phyloP scores from a whole-genome alignment of 208 protist species.

The Leishmania braziliensis region DNA sequence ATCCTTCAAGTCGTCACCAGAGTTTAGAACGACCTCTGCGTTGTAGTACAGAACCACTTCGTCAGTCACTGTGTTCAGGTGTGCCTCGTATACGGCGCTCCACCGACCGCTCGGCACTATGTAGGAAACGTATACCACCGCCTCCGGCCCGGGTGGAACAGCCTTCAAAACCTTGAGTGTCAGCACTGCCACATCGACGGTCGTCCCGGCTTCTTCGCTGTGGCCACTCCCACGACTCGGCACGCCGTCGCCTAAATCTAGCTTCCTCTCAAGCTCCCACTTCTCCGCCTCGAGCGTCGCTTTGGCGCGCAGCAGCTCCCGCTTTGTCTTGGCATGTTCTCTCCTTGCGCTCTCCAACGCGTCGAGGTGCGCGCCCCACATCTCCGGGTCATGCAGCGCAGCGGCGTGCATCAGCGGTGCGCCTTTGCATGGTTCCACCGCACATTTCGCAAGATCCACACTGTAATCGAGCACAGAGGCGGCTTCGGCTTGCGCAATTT shows the following conservation, averaged over 20 bases:
- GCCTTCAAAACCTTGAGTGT: conserved; percentile 30
- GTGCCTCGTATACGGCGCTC: conserved; percentile 27
- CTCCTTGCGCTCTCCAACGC: conserved; percentile 16
- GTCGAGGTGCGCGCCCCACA: conserved; percentile 28
- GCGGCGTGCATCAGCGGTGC: conserved; percentile 3
- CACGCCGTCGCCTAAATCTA: neutral
- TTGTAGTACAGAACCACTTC: conserved; percentile 33
- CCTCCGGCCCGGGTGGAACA: conserved; percentile 21
- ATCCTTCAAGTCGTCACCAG: conserved; percentile 24
- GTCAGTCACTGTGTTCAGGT: conserved; percentile 25
- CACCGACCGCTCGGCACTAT: conserved; percentile 19
- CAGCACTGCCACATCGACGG: conserved; percentile 18
- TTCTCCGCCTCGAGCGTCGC: conserved; percentile 13
- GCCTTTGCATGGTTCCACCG: conserved; percentile 10
- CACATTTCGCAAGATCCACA: conserved; percentile 3
- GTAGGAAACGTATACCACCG: conserved; percentile 32
- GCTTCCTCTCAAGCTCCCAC: conserved; percentile 9
- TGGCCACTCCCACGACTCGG: neutral
- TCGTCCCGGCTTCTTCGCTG: neutral
- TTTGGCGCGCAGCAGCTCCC: conserved; percentile 17
- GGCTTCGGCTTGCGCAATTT: conserved; percentile 21
- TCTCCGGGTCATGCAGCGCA: conserved; percentile 15
- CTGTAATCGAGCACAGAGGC: conserved; percentile 15
- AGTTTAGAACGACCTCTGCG: conserved; percentile 21
- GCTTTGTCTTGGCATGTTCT: conserved; percentile 1